Base-by-base conservation (phyloP, 768 basidiomycete species). In the Boletellus emodensis region DNA sequence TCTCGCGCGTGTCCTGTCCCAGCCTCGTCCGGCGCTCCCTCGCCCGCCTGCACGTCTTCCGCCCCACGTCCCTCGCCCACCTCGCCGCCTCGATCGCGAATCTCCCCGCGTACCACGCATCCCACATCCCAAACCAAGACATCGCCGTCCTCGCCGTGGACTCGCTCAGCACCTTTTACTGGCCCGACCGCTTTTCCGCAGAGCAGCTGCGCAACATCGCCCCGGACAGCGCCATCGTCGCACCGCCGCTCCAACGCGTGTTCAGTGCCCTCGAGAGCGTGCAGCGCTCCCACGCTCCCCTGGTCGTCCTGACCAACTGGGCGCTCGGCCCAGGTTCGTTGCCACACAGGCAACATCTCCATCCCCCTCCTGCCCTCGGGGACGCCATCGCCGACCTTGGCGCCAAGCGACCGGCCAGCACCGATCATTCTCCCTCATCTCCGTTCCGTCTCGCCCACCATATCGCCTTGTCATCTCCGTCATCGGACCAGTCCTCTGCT, bases 91-190 rank as follows among this genome's bases (percentile, higher is more conserved):
- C 86, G 12, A 72, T 94, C 53, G 63, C 73, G 18, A 66, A 79
- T 56, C 72, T 94, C 15, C 75, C 82, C 13, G 62, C 65, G 4
- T 83, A 83, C 58, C 81, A 84, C 56, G 60, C 68, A 3, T 61
- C 63, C 15, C 67, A 72, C 46, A 73, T 84, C 51, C 72, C 77
- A 30, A 66, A 78, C 38, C 65, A 71, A 30, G 82, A 83, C 52
- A 74, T 92, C 11, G 83, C 82, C 6, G 58, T 90, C 47, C 66
- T 94, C 34, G 81, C 80, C 10, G 71, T 93, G 40, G 90, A 94
- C 67, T 90, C 89, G 13, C 66, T 90, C 51, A 84, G 84, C 62
- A 64, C 87, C 0, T 89, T 85, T 61, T 80, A 88, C 66, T 93
- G 91, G 90, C 54, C 75, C 3, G 90, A 93, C 63, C 80, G 85